Percentiles rank a stretch among this genome's conserved stretches.
Conservation (phyloP, 2,329 filamentous ascomycete species). For the Teratosphaeria destructans region DNA sequence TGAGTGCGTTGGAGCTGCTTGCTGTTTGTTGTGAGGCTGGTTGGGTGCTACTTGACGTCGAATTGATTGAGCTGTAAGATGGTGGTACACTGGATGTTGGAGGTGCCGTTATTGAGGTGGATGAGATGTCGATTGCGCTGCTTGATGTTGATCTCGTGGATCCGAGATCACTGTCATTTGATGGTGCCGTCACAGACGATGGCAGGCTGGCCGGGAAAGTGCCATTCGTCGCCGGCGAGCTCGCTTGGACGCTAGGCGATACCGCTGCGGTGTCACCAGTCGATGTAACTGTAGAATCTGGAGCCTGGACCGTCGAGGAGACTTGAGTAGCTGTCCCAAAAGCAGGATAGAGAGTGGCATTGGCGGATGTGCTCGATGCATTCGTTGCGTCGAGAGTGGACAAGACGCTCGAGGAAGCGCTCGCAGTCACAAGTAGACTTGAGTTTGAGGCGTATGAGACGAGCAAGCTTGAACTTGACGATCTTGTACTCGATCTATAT, state of each 20-base stretch:
- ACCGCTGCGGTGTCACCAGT: too few species aligned
- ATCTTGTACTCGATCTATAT: background rate
- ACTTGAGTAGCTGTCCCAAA: too few species aligned
- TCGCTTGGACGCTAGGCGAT: too few species aligned
- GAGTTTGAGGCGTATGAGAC: background rate
- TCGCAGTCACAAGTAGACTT: background rate
- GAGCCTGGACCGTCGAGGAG: too few species aligned
- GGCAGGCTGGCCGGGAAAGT: background rate
- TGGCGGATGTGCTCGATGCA: too few species aligned
- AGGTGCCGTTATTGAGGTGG: background rate
- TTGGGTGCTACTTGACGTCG: background rate
- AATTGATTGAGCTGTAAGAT: background rate
- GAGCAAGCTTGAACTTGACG: background rate
- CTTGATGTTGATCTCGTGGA: background rate
- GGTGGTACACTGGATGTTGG: background rate
- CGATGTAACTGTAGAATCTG: too few species aligned
- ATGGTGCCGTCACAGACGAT: too few species aligned
- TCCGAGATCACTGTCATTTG: too few species aligned
- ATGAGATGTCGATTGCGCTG: background rate
- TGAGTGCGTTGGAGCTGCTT: too few species aligned
- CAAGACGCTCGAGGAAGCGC: background rate
- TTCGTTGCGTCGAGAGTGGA: too few species aligned
- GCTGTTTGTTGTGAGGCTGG: background rate
- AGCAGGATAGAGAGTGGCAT: too few species aligned
- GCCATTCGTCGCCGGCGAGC: background rate